A percentile compares a stretch with the other conserved stretches of the same genome.
Evolutionary conservation across 768 basidiomycete genomes (phyloP).

Genomic region (Trametes meyenii): DNA sequence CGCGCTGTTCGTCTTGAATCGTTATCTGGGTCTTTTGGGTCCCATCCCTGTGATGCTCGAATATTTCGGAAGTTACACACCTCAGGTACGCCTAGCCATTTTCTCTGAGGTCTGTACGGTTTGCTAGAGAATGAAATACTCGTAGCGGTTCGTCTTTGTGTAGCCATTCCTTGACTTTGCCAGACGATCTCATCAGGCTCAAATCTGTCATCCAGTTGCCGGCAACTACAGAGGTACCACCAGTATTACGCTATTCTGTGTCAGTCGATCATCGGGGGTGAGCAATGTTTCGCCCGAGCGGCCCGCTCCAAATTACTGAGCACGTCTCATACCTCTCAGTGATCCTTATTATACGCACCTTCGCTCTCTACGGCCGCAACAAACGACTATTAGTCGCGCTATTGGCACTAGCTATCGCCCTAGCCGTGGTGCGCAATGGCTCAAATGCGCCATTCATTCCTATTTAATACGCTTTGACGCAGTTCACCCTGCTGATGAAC

Average conservation of each 20-base stretch:
- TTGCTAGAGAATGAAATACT: background rate
- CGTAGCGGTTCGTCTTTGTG: slow-evolving; percentile 5
- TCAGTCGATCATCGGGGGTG: slow-evolving; percentile 6
- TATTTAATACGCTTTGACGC: background rate
- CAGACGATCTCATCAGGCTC: background rate
- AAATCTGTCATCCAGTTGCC: background rate
- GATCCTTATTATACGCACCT: slow-evolving; percentile 2
- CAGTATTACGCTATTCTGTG: slow-evolving; percentile 6
- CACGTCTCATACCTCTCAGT: background rate
- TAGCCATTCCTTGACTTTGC: too few relatives aligned
- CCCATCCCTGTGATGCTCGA: slow-evolving; percentile 23
- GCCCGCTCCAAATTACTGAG: background rate
- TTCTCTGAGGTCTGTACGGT: background rate
- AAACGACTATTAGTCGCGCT: background rate
- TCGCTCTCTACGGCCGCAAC: slow-evolving; percentile 3
- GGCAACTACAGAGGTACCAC: slow-evolving; percentile 7
- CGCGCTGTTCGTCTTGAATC: slow-evolving; percentile 26
- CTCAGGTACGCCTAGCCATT: background rate
- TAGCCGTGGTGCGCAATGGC: background rate
- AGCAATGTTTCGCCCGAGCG: background rate
- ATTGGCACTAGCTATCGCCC: background rate
- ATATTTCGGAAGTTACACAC: slow-evolving; percentile 4
- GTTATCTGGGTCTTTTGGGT: slow-evolving; percentile 28
- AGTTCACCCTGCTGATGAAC: background rate
- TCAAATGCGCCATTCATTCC: background rate